phyloP scores from a whole-genome alignment of 768 basidiomycete species.

The Auricularia cornea region DNA sequence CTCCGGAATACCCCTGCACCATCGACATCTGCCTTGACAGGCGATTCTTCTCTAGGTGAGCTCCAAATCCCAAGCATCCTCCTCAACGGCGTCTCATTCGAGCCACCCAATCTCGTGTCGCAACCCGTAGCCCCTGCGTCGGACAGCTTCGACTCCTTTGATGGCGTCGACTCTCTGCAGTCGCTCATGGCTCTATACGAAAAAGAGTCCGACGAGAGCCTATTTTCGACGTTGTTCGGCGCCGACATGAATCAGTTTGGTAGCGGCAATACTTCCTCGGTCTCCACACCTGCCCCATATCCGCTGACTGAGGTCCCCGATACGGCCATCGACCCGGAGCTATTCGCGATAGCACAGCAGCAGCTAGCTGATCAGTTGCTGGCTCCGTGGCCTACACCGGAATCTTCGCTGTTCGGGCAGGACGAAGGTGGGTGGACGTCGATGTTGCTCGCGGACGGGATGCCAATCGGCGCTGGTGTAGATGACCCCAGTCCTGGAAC shows the following conservation, averaged over 20 bases:
- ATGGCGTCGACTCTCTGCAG: not conserved
- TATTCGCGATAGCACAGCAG: no score
- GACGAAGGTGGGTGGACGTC: not conserved
- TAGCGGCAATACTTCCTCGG: no score
- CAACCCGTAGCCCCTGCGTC: not conserved
- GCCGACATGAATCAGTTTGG: no score
- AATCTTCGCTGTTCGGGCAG: not conserved
- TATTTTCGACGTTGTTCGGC: not conserved
- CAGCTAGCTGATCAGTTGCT: not conserved
- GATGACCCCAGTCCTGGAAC: no score
- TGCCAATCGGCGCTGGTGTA: no score
- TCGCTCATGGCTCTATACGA: not conserved
- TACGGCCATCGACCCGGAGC: no score
- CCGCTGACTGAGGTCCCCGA: no score
- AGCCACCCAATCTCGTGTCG: not conserved
- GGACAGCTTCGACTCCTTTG: not conserved
- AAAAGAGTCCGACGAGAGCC: not conserved
- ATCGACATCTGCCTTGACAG: no score
- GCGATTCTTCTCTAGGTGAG: constrained; percentile 3
- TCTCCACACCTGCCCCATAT: no score
- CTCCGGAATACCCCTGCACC: no score
- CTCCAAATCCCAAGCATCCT: not conserved
- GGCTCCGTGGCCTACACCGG: not conserved
- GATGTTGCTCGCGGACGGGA: not conserved
- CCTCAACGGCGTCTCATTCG: not conserved